These are phyloP conservation scores for Saxophila tyrrhenica DNA, from an alignment of 495 filamentous ascomycete species.

Conservation along the genomic window DNA sequence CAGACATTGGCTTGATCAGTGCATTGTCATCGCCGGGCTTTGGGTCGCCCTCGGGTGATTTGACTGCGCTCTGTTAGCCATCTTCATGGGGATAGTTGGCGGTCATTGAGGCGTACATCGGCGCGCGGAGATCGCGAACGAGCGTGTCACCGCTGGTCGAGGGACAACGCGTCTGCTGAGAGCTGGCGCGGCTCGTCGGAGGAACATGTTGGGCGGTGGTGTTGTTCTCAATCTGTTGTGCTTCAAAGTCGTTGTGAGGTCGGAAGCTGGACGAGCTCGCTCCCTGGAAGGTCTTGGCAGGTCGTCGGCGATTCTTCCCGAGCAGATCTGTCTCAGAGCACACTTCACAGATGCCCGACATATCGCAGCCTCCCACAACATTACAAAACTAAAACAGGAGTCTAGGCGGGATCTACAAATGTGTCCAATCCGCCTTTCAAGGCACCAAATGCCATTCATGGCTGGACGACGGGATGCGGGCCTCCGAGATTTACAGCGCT, in stretches of 20 bases:
- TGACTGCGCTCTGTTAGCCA: constrained; percentile 15
- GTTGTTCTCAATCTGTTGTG: neutral
- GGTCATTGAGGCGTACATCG: constrained; percentile 41
- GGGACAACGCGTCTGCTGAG: constrained; percentile 59
- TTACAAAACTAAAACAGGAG: too few relatives aligned
- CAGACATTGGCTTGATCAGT: constrained; percentile 27
- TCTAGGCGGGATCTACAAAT: too few relatives aligned
- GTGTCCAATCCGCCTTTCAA: too few relatives aligned
- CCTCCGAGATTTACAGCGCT: too few relatives aligned
- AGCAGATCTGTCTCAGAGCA: too few relatives aligned
- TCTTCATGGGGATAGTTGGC: constrained; percentile 9
- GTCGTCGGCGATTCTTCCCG: too few relatives aligned
- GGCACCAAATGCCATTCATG: too few relatives aligned
- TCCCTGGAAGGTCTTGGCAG: too few relatives aligned
- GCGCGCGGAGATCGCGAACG: constrained; percentile 45
- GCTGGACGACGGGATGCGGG: too few relatives aligned
- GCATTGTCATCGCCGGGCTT: constrained; percentile 14
- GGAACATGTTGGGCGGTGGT: constrained; percentile 50
- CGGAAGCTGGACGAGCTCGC: neutral
- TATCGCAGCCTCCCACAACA: too few relatives aligned
- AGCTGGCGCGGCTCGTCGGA: constrained; percentile 66
- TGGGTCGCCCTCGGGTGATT: constrained; percentile 19
- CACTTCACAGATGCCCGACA: too few relatives aligned
- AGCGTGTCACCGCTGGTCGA: constrained; percentile 45
- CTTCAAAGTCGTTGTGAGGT: neutral